Evolutionary conservation across 164 flowering plant genomes (phyloP), one percentile per base, ranked within the genome.

Genomic region (Umbellularia californica): DNA sequence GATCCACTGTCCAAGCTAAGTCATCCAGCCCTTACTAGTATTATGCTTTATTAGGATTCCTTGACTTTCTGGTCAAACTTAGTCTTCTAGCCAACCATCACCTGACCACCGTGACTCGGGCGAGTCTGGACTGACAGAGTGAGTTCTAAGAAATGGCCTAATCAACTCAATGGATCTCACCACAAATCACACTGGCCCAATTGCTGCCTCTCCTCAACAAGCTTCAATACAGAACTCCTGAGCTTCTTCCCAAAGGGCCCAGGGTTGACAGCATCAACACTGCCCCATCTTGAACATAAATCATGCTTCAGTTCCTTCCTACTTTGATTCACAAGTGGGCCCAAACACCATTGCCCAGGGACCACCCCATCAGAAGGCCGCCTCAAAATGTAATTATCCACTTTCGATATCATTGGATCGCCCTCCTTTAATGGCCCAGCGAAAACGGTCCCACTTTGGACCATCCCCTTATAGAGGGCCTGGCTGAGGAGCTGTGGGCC

Each of bases 221-320:
- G 87, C 75, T 75, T 81, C 24, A 77, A 74, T 20, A 91, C 76
- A n/a, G 86, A 77, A 52, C 83, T 83, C 28, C 74, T 80, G 23
- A 93, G 80, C 79, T 74, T 89, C 79, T 82, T 83, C 3, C 88
- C 92, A 65, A 78, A 84, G n/a, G 84, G 90, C 22, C 94, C 92
- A 9, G 98, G 93, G 77, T 78, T 85, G 68, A 92, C 25, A 19
- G 84, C 79, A 77, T 93, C 90, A 71, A 88, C 84, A 76, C 92
- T 89, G 27, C 87, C 94, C 97, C 95, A 93, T 15, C 81, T 85
- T 2, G 97, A 87, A 83, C 97, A 93, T 17, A 92, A 87, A 76
- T 87, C 97, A 55, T 58, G 76, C 86, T 77, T 83, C 87, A 85
- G 83, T 71, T 79, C 82, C 63, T 67, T 78, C 58, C 77, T 77